Conservation (phyloP, 805 yeast genomes). For the Diddensiella caesifluorescens region DNA sequence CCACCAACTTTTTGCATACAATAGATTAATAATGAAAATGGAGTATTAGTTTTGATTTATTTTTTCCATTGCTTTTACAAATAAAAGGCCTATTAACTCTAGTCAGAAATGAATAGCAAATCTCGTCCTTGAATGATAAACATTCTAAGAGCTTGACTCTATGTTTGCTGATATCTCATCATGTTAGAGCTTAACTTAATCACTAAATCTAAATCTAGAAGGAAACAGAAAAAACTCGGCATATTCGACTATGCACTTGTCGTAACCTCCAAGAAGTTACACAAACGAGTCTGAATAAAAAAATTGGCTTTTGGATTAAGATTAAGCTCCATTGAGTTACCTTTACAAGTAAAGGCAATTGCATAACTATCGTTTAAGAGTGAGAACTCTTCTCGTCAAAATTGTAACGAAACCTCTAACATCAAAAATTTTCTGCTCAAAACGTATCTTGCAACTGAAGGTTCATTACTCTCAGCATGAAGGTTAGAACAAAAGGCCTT, state of each 20-base stretch:
- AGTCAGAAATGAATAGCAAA: conserved; percentile 19
- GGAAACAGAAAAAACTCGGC: conserved; percentile 18
- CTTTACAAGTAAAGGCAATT: conserved; percentile 24
- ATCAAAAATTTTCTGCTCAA: neutral
- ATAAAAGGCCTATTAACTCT: neutral
- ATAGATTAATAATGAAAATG: neutral
- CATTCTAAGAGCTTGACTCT: conserved; percentile 35
- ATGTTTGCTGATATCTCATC: conserved; percentile 29
- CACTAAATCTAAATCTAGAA: neutral
- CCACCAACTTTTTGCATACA: too few species aligned
- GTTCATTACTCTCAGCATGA: neutral
- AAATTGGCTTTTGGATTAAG: conserved; percentile 21
- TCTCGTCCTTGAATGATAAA: conserved; percentile 19
- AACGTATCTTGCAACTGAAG: neutral
- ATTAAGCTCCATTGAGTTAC: conserved; percentile 36
- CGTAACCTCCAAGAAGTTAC: conserved; percentile 9
- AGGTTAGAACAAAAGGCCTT: too few species aligned
- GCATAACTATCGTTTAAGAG: conserved; percentile 30
- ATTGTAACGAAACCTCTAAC: conserved; percentile 5
- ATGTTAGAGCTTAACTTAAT: conserved; percentile 13
- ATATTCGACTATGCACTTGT: conserved; percentile 25
- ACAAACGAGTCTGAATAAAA: conserved; percentile 15
- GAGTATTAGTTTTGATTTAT: conserved; percentile 1
- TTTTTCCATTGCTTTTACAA: neutral
- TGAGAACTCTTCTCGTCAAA: conserved; percentile 8